These are phyloP conservation scores for Biscogniauxia mediterranea DNA, from an alignment of 2,329 filamentous ascomycete species.

Conservation along the genomic window DNA sequence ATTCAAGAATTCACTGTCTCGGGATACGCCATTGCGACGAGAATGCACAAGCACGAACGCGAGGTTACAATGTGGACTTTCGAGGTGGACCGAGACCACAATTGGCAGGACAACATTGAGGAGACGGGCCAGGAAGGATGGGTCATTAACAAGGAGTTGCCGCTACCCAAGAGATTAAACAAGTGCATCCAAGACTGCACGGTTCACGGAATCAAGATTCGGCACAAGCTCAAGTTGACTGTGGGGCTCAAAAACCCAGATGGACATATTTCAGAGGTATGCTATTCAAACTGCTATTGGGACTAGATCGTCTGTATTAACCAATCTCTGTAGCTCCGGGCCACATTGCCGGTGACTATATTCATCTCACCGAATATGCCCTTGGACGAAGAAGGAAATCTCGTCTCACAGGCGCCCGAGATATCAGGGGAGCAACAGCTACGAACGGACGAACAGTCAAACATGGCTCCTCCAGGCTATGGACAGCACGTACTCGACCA, in stretches of 20 bases:
- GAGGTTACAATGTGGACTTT: slow-evolving; percentile 62
- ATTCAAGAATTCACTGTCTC: slow-evolving; percentile 64
- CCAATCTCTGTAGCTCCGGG: slow-evolving; percentile 61
- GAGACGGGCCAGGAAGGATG: slow-evolving; percentile 67
- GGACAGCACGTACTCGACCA: slow-evolving; percentile 87
- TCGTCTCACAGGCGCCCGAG: slow-evolving; percentile 61
- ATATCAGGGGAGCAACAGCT: slow-evolving; percentile 30
- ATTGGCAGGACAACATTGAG: slow-evolving; percentile 68
- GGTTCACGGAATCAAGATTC: slow-evolving; percentile 82
- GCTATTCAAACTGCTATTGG: slow-evolving; percentile 20
- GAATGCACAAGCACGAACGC: slow-evolving; percentile 61
- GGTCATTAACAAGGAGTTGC: slow-evolving; percentile 58
- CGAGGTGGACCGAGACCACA: slow-evolving; percentile 53
- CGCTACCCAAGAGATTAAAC: slow-evolving; percentile 77
- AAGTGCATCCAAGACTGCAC: slow-evolving; percentile 89
- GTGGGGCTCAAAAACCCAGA: slow-evolving; percentile 93
- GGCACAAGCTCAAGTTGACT: slow-evolving; percentile 89
- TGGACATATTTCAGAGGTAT: slow-evolving; percentile 85
- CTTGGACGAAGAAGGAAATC: slow-evolving; percentile 80
- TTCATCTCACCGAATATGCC: slow-evolving; percentile 95
- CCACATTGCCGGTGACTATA: slow-evolving; percentile 84
- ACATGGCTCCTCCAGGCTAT: slow-evolving; percentile 86
- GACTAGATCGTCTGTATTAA: slow-evolving; percentile 19
- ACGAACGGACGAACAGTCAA: slow-evolving; percentile 36
- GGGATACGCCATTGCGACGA: slow-evolving; percentile 44